phyloP scores from a whole-genome alignment of 2,329 filamentous ascomycete species.

The Penicillium aurantiogriseum region DNA sequence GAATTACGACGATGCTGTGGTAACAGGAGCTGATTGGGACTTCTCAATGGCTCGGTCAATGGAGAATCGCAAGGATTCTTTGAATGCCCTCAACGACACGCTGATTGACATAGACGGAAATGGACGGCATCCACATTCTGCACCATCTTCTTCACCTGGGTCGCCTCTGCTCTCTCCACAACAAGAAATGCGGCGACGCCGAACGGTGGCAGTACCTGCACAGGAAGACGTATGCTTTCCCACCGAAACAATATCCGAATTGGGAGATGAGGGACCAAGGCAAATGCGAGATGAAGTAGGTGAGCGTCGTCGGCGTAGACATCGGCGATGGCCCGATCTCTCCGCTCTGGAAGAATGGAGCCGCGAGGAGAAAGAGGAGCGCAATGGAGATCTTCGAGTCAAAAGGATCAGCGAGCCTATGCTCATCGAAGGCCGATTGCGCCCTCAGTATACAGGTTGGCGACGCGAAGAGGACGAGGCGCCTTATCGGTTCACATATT shows the following conservation, averaged over 20 bases:
- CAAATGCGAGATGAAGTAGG: constrained; percentile 47
- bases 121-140: constrained; percentile 21
- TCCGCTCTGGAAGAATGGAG: constrained; percentile 85
- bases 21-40: constrained; percentile 45
- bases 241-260: constrained; percentile 71
- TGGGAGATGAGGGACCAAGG: constrained; percentile 69
- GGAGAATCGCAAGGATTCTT: constrained; percentile 35
- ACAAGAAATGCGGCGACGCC: constrained; percentile 48
- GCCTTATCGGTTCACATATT: constrained; percentile 95
- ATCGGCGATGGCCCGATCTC: constrained; percentile 82
- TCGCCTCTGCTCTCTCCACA: constrained; percentile 40
- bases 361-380: constrained; percentile 81
- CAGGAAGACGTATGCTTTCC: constrained; percentile 94
- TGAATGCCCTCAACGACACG: constrained; percentile 36
- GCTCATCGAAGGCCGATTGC: constrained; percentile 82
- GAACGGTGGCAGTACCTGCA: constrained; percentile 62
- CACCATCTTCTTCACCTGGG: constrained; percentile 38
- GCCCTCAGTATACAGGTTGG: constrained; percentile 78
- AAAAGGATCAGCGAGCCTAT: constrained; percentile 94
- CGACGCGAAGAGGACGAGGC: constrained; percentile 83
- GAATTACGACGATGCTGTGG: constrained; percentile 55
- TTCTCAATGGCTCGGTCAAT: constrained; percentile 39
- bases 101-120: constrained; percentile 47
- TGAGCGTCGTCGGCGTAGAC: constrained; percentile 57
- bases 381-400: constrained; percentile 75